Conservation (phyloP, 352 stramenopile species). For the Pythium periplocum region DNA sequence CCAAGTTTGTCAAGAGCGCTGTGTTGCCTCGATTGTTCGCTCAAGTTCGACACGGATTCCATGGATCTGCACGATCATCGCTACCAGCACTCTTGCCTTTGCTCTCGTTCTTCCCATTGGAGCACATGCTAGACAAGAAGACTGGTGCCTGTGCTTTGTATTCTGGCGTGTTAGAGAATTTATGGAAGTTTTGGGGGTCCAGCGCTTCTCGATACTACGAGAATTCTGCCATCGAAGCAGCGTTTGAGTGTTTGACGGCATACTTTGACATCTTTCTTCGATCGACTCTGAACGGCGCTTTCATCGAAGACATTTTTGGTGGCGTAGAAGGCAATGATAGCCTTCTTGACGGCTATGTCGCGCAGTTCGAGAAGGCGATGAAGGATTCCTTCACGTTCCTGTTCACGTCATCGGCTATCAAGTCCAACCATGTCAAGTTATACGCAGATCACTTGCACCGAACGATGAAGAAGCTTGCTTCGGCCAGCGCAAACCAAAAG, state of each 20-base stretch:
- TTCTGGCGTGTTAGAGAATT: constrained; percentile 55
- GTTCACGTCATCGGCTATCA: constrained; percentile 34
- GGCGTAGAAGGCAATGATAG: constrained; percentile 7
- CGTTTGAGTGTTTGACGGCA: constrained; percentile 70
- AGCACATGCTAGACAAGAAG: constrained; percentile 37
- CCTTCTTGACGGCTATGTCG: constrained; percentile 32
- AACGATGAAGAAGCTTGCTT: constrained; percentile 25
- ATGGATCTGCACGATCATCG: constrained; percentile 59
- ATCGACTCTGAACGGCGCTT: constrained; percentile 23
- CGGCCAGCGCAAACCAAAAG: too few species aligned
- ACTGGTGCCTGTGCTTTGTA: constrained; percentile 46
- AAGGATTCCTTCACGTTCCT: constrained; percentile 32
- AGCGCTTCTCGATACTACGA: constrained; percentile 49
- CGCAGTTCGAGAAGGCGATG: constrained; percentile 62
- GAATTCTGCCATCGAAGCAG: constrained; percentile 44
- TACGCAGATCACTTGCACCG: constrained; percentile 40
- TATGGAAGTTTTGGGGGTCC: constrained; percentile 64
- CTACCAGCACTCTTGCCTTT: constrained; percentile 69
- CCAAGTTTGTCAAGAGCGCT: constrained; percentile 57
- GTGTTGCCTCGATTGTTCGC: constrained; percentile 64
- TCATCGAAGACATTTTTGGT: constrained; percentile 22
- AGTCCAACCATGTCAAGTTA: constrained; percentile 24
- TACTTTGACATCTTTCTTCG: constrained; percentile 66
- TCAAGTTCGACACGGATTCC: constrained; percentile 72
- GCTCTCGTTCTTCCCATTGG: constrained; percentile 66